A percentile compares a stretch with the other conserved stretches of the same genome.
Evolutionary conservation across 495 filamentous ascomycete genomes (phyloP).

Genomic region (Penicillium mononematosum): DNA sequence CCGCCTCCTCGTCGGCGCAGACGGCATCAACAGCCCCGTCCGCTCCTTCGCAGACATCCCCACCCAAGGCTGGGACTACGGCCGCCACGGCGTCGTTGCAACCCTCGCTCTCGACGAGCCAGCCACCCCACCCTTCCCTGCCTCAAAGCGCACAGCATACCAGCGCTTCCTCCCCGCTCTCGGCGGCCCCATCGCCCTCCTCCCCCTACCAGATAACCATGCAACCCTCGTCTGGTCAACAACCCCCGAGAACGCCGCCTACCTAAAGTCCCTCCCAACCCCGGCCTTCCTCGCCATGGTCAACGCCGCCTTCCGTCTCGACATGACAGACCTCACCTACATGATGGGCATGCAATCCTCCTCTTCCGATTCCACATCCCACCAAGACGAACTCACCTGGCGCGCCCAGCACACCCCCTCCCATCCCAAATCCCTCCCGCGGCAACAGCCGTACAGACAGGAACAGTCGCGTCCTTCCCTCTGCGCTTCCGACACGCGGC

Average conservation of each 20-base stretch:
- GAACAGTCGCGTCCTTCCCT: slow-evolving; percentile 85
- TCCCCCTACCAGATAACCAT: slow-evolving; percentile 80
- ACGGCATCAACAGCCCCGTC: slow-evolving; percentile 93
- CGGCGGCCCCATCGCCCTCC: slow-evolving; percentile 79
- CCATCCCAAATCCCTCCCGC: slow-evolving; percentile 51
- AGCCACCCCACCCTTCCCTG: slow-evolving; percentile 26
- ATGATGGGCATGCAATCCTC: slow-evolving; percentile 62
- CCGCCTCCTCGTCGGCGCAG: slow-evolving; percentile 85
- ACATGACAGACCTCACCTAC: slow-evolving; percentile 73
- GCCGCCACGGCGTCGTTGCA: slow-evolving; percentile 85
- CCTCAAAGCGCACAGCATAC: slow-evolving; percentile 70
- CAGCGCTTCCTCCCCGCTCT: slow-evolving; percentile 88
- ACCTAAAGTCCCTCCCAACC: slow-evolving; percentile 70
- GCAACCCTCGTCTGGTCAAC: slow-evolving; percentile 94
- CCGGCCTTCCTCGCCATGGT: slow-evolving; percentile 81
- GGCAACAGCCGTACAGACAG: slow-evolving; percentile 68
- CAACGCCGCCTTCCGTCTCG: slow-evolving; percentile 89
- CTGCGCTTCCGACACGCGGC: slow-evolving; percentile 87
- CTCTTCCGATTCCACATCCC: slow-evolving; percentile 33
- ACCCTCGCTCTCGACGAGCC: slow-evolving; percentile 68
- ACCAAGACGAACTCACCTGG: slow-evolving; percentile 79
- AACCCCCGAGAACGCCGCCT: slow-evolving; percentile 69
- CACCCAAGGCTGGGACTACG: slow-evolving; percentile 90
- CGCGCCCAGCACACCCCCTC: slow-evolving; percentile 66
- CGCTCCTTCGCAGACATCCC: slow-evolving; percentile 83